Conservation (phyloP, 2,329 filamentous ascomycete genomes). For the Phialophora tarda region DNA sequence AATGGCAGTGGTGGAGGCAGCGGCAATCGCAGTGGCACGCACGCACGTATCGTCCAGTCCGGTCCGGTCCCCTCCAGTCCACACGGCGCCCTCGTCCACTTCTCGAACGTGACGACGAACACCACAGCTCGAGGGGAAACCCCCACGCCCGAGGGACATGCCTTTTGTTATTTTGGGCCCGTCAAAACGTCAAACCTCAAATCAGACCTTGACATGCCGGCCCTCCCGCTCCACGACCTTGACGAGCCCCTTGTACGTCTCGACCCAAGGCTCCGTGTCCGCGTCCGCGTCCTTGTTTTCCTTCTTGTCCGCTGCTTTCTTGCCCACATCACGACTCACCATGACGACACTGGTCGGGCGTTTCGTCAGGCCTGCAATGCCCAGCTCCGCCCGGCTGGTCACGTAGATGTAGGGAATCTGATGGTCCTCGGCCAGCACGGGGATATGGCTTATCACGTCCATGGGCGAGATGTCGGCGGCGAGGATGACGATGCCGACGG, state of each 20-base stretch:
- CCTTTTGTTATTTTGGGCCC: too few relatives aligned
- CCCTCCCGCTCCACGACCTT: constrained; percentile 66
- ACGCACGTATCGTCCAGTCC: background rate
- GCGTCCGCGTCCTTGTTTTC: constrained; percentile 53
- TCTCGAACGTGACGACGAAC: background rate
- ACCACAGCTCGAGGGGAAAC: background rate
- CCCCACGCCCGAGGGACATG: too few relatives aligned
- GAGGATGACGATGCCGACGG: constrained; percentile 81
- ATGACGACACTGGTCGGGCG: constrained; percentile 95
- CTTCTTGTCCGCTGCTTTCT: constrained; percentile 50
- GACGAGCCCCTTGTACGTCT: constrained; percentile 61
- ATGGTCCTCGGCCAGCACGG: constrained; percentile 97
- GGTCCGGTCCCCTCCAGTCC: background rate
- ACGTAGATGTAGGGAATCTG: constrained; percentile 97
- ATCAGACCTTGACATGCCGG: constrained; percentile 60
- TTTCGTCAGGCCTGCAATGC: constrained; percentile 92
- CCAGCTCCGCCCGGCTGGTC: constrained; percentile 87
- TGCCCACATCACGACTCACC: constrained; percentile 63
- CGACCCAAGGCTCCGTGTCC: constrained; percentile 53
- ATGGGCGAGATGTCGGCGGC: constrained; percentile 97
- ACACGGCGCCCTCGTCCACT: background rate
- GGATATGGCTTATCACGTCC: constrained; percentile 98
- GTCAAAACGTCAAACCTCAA: background rate
- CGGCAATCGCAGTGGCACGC: background rate
- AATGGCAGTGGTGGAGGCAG: background rate